Conservation (phyloP, 2,329 filamentous ascomycete genomes). For the Emericellopsis atlantica region DNA sequence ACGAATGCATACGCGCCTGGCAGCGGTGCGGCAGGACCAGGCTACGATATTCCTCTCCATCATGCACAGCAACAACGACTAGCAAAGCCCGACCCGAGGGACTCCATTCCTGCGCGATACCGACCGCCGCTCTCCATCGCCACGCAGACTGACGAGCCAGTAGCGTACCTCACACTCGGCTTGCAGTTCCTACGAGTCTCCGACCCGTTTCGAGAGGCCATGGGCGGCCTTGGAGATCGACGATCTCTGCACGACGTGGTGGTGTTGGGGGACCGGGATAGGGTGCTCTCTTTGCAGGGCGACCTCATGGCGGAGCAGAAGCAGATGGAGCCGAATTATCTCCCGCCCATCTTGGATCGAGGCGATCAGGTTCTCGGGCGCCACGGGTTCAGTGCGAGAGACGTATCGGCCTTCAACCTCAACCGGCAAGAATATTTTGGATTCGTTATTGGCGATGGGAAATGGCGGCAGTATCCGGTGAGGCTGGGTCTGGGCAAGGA, state of each 20-base stretch:
- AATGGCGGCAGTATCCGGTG: conserved; percentile 33
- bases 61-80: conserved; percentile 36
- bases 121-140: conserved; percentile 27
- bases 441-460: conserved; percentile 39
- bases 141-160: conserved; percentile 31
- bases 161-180: conserved; percentile 45
- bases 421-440: conserved; percentile 42
- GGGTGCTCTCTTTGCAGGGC: conserved; percentile 33
- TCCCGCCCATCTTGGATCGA: conserved; percentile 49
- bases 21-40: conserved; percentile 21
- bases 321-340: conserved; percentile 46
- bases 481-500: conserved; percentile 46
- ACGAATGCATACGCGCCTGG: conserved; percentile 26
- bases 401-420: conserved; percentile 36
- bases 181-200: conserved; percentile 47
- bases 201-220: conserved; percentile 38
- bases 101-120: conserved; percentile 22
- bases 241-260: conserved; percentile 43
- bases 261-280: conserved; percentile 35
- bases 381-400: conserved; percentile 40
- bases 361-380: conserved; percentile 41
- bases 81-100: conserved; percentile 39
- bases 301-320: conserved; percentile 44
- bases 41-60: conserved; percentile 33
- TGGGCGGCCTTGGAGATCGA: conserved; percentile 34